Base-by-base conservation (phyloP, 2,329 filamentous ascomycete species). In the Aspergillus transmontanensis region DNA sequence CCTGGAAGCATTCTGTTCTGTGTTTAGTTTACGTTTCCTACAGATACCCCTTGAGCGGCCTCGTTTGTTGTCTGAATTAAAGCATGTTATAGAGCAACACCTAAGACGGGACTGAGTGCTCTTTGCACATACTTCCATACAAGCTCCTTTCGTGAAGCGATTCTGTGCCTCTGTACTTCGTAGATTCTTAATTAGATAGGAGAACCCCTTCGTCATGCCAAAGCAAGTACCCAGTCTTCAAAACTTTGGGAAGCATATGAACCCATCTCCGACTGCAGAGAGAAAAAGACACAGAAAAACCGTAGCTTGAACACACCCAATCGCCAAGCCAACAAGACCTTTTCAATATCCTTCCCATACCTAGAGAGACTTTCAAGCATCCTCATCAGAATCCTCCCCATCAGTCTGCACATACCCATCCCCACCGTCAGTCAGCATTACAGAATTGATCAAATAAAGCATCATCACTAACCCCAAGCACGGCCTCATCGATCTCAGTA, bases 1-100 rank as follows among this genome's bases (percentile, higher is more conserved):
- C 26, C 48, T 32, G 48, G 26, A 32, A 32, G 28, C 19, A 32
- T 46, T 19, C 16, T 57, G 57, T 62, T 46, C 28, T 56, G 26
- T 26, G 14, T 45, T 62, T 56, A 19, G 21, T 59, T 62, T 64
- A 39, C 41, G 56, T 54, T 60, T 55, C 56, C 59, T 59, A 63
- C 64, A 64, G 68, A 70, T 70, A 70, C 68, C 68, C 68, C 60
- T 54, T 66, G 36, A 64, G 65, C 63, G 62, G 43, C 48, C 14
- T 65, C 7, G 50, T 21, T 60, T 53, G 30, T 63, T 57, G 53
- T 57, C 64, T 32, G 28, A 34, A 50, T 26, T 51, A 11, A 14
- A 55, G 51, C 51, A 36, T 39, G n/a, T 55, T 55, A 55, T 41
- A 55, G 32, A 55, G 21, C 34, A 54, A 34, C 23, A 32, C 14